Evolutionary conservation across 768 basidiomycete species (phyloP), one percentile per base, ranked within the genome.

Genomic region (Clitopilus passeckerianus): DNA sequence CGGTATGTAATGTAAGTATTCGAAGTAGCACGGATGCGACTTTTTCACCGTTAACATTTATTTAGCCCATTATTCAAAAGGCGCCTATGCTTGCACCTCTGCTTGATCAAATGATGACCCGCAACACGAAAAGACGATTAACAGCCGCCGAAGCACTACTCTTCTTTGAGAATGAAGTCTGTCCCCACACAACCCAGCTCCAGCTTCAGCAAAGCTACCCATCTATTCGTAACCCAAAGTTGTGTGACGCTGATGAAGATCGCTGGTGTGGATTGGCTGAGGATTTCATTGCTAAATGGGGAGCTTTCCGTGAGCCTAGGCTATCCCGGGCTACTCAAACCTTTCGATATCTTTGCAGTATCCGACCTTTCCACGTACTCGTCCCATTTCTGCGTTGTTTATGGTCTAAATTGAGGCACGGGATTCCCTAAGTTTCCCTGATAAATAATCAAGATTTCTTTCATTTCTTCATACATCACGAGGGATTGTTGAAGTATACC

Each of bases 91-190:
- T 59, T 52, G 61, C 61, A 1, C 58, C 57, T 15, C 50, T 62
- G 22, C 56, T 62, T 23, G 61, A 62, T 37, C 33, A 52, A 58
- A 62, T 62, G 61, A 15, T 34, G n/a, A 62, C 37, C 27, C 56
- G 54, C 23, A 33, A 44, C 50, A 55, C 58, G 18, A 37, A 50
- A 15, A 34, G 53, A 57, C 57, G 60, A 6, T 61, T 61, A n/a
- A 61, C 57, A 14, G 60, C 57, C 1, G 12, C n/a, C 0, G n/a
- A 58, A 53, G 60, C 61, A 3, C 55, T 62, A 44, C 20, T 24
- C 12, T 62, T 62, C 37, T 46, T 62, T 18, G 61, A 62, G 41
- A 20, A 57, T 24, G 30, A 56, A 23, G 54, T 59, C 3, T 55
- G 27, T 18, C 35, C 20, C 6, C 20, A 41, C 16, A 54, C 54